These are phyloP conservation scores for Phytophthora pluvialis DNA, from an alignment of 352 stramenopile genomes.

Conservation along the genomic window DNA sequence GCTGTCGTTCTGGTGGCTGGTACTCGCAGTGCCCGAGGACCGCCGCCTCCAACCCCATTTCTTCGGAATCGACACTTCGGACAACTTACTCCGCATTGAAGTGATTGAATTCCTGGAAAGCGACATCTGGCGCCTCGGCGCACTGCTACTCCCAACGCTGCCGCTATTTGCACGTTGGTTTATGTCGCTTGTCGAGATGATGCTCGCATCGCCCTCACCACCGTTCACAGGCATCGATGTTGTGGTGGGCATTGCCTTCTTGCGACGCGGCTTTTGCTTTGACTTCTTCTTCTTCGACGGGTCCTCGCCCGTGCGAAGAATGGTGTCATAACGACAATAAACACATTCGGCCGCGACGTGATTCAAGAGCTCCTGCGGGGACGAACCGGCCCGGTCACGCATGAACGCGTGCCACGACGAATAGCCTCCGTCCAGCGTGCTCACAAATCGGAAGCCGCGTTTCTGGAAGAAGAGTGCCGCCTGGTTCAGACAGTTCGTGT, in stretches of 20 bases:
- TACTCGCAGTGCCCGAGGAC: conserved; percentile 36
- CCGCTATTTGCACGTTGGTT: conserved; percentile 29
- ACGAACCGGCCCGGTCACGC: conserved; percentile 62
- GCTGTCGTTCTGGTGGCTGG: conserved; percentile 59
- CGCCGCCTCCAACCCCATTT: conserved; percentile 60
- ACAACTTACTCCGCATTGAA: conserved; percentile 59
- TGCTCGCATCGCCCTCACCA: conserved; percentile 71
- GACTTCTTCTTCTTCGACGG: conserved; percentile 57
- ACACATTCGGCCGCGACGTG: conserved; percentile 74
- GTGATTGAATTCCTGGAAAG: conserved; percentile 62
- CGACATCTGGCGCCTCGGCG: conserved; percentile 48
- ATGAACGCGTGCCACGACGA: conserved; percentile 88
- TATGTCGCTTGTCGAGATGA: conserved; percentile 64
- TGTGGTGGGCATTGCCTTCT: conserved; percentile 78
- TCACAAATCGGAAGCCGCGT: conserved; percentile 83
- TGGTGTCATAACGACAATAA: conserved; percentile 83
- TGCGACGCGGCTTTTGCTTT: conserved; percentile 50
- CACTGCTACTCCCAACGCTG: conserved; percentile 31
- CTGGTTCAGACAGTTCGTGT: conserved; percentile 76
- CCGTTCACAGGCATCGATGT: conserved; percentile 78
- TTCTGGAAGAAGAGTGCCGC: conserved; percentile 87
- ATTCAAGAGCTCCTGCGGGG: conserved; percentile 71
- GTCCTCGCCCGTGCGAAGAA: conserved; percentile 70
- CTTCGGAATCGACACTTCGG: conserved; percentile 78
- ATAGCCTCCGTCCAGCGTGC: conserved; percentile 76